Conservation (phyloP, 2,329 filamentous ascomycete genomes). For the Capronia epimyces region DNA sequence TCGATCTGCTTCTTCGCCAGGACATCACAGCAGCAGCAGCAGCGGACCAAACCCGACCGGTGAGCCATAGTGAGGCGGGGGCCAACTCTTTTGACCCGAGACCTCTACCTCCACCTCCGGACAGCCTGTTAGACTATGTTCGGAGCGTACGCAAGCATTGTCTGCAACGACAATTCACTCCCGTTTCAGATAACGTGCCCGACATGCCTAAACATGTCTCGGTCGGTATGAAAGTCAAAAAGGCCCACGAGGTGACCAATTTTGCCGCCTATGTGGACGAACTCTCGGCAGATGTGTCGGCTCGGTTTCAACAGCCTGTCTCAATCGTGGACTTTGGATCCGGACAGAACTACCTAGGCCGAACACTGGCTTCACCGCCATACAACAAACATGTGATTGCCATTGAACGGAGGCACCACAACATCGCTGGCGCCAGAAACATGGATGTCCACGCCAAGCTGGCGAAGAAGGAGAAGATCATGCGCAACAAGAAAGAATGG, state of each 20-base stretch:
- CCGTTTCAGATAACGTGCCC: constrained; percentile 18
- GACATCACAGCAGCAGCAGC: constrained; percentile 57
- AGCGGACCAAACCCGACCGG: constrained; percentile 31
- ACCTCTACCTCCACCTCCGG: too few relatives aligned
- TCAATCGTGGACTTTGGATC: constrained; percentile 93
- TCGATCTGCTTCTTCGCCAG: constrained; percentile 76
- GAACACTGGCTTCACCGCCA: constrained; percentile 75
- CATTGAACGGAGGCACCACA: constrained; percentile 79
- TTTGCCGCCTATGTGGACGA: constrained; percentile 80
- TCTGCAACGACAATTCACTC: constrained; percentile 56
- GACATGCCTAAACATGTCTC: constrained; percentile 63
- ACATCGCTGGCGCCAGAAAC: constrained; percentile 75
- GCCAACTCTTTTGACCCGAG: too few relatives aligned
- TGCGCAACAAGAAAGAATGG: constrained; percentile 70
- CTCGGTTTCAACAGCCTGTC: constrained; percentile 46
- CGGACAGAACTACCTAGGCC: constrained; percentile 91
- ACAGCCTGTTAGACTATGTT: constrained; percentile 66
- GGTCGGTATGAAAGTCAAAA: constrained; percentile 93
- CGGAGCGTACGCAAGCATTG: constrained; percentile 63
- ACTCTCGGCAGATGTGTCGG: constrained; percentile 54
- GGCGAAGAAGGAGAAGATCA: constrained; percentile 64
- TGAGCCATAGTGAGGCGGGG: constrained; percentile 13
- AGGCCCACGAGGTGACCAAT: constrained; percentile 85
- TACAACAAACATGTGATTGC: constrained; percentile 85
- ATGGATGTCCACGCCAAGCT: constrained; percentile 80